Base-by-base conservation (phyloP, 2,329 filamentous ascomycete species). In the Tolypocladium endophyticum region DNA sequence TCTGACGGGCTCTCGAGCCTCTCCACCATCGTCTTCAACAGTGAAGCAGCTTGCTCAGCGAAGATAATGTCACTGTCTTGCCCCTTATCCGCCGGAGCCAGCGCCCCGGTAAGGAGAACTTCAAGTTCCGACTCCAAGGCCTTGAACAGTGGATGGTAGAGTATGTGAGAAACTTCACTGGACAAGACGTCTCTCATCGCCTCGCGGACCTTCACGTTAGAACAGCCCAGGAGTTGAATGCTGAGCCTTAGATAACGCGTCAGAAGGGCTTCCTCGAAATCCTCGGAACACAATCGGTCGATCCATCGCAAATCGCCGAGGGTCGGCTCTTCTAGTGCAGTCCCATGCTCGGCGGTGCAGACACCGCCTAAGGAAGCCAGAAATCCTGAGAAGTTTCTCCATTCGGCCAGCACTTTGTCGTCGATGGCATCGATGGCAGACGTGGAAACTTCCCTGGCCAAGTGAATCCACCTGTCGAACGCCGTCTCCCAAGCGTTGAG, bases 321-420 rank as follows among this genome's bases (percentile, higher is more conserved):
- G 20, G 79, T 73, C 20, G 83, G 76, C 58, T 88, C 86, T 56
- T 87, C 86, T 6, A 84, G 68, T 14, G 79, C 73, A 57, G 79
- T 74, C 56, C 80, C 76, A 67, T 85, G 81, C 60, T 84, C 81
- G 3, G 85, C 81, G 11, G 83, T 83, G 69, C 86, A 89, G 58
- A 85, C 81, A 2, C 86, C 86, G 18, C 85, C 86, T 6, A 88
- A 72, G 0, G 86, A 87, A 6, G 85, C 85, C 14, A 89, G 75
- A 63, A 89, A 87, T 0, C 86, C 86, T 1, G 86, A 87, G 65
- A 85, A 81, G 63, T 88, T 89, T 43, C 86, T 80, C 86, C 86
- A 89, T 66, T 88, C 84, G 1, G 81, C 78, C 18, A 87, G 71
- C 3, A 77, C 75, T 61, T 73, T 79, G 63, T 87, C 85, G 41